Base-by-base conservation (phyloP, 345 rosid species). In the Eutrema heterophyllum region DNA sequence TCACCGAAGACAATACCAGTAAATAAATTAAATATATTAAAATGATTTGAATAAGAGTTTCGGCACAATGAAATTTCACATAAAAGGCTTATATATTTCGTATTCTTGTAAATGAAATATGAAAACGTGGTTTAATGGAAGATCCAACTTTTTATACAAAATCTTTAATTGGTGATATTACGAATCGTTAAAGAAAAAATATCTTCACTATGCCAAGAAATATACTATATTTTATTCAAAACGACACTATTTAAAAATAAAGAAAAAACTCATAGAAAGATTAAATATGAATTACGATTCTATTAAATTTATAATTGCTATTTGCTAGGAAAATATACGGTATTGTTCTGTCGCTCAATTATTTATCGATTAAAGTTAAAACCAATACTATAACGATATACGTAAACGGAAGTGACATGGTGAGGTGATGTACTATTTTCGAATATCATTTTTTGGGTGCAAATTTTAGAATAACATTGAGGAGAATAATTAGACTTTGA, bases 401-500 rank as follows among this genome's bases (percentile, higher is more conserved):
- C 5, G 15, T 7, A 52, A 27, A 16, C 5, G 4, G 3, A 69
- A 43, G 26, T 35, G 55, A 18, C 12, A 4, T 30, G 61, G 63
- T 21, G 57, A 72, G 9, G 53, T 11, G 45, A 43, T 10, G 33
- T 48, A 51, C 68, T 51, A 59, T 7, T 50, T 68, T 68, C 41
- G 75, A 68, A 62, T 69, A 61, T 62, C 50, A 15, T 44, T 44
- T 15, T 44, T 46, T 45, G 46, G 53, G 70, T 70, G 64, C 71
- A 39, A 63, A 48, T 0, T 38, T 38, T 64, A 1, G 76, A 70
- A 77, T 56, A 70, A 56, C 3, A 12, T 14, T 27, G 43, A 27
- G 70, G 30, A 56, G 71, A 76, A 76, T 63, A 63, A 10, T 36
- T 55, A 38, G 71, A 63, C 80, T 45, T 63, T 11, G 59, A 55